Conservation (phyloP, 768 basidiomycete species). For the Suillus luteus region DNA sequence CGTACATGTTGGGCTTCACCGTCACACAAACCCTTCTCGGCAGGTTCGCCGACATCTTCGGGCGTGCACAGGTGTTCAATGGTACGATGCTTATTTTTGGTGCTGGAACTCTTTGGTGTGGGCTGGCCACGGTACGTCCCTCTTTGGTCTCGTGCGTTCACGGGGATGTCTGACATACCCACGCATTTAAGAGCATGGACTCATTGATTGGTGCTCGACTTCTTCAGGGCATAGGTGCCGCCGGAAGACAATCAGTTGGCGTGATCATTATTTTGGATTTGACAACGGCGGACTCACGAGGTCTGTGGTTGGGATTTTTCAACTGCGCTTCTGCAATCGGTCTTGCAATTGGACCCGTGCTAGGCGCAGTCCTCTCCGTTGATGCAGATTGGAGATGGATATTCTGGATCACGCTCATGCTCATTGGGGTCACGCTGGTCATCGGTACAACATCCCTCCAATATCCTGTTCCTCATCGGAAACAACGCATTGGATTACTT, state of each 20-base stretch:
- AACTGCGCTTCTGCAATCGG: conserved; percentile 42
- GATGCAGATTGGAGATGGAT: conserved; percentile 48
- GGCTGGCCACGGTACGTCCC: conserved; percentile 29
- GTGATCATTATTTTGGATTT: conserved; percentile 38
- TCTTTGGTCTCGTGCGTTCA: conserved; percentile 1
- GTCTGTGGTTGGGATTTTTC: conserved; percentile 39
- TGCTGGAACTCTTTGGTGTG: conserved; percentile 37
- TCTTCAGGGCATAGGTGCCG: conserved; percentile 40
- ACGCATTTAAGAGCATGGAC: conserved; percentile 32
- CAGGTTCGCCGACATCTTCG: conserved; percentile 38
- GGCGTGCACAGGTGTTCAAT: conserved; percentile 36
- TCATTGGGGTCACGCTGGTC: conserved; percentile 33
- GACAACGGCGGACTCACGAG: conserved; percentile 38
- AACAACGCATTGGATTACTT: conserved; percentile 34
- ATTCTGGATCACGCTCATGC: conserved; percentile 44
- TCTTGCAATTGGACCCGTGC: conserved; percentile 46
- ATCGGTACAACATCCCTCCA: conserved; percentile 29
- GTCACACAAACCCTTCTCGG: conserved; percentile 39
- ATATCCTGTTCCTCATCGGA: conserved; percentile 36
- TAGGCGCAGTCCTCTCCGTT: conserved; percentile 48
- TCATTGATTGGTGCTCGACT: conserved; percentile 36
- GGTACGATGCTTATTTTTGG: conserved; percentile 38
- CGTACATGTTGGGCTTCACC: conserved; percentile 38
- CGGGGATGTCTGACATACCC: conserved; percentile 14
- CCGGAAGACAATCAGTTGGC: conserved; percentile 38